Conservation (phyloP, 805 yeast genomes). For the Starmerella potacharoeniae region DNA sequence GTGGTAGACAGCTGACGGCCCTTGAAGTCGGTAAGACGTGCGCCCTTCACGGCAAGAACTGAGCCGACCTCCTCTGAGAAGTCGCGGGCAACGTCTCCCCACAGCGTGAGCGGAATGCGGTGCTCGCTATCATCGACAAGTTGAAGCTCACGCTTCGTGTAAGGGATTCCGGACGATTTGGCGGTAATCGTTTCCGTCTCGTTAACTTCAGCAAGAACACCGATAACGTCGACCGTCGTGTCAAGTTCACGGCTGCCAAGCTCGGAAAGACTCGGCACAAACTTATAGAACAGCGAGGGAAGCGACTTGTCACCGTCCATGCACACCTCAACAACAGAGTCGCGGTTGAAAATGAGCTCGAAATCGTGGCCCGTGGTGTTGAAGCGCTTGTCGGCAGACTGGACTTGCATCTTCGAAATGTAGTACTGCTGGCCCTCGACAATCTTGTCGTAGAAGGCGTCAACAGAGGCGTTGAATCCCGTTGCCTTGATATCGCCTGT, state of each 20-base stretch:
- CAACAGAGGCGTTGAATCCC: conserved; percentile 81
- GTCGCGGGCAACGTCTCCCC: conserved; percentile 81
- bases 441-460: conserved; percentile 57
- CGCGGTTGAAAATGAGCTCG: conserved; percentile 73
- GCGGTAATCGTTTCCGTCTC: conserved; percentile 72
- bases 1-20: conserved; percentile 77
- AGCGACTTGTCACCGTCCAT: conserved; percentile 38
- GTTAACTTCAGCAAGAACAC: conserved; percentile 66
- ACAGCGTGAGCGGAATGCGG: conserved; percentile 68
- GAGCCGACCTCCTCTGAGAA: conserved; percentile 50
- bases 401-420: conserved; percentile 71
- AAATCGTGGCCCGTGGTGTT: conserved; percentile 77
- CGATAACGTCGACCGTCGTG: conserved; percentile 72
- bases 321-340: conserved; percentile 60
- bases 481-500: conserved; percentile 95
- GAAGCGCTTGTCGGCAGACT: conserved; percentile 75
- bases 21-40: conserved; percentile 74
- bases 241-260: conserved; percentile 33
- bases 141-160: conserved; percentile 78
- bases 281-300: conserved; percentile 69
- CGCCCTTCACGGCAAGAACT: conserved; percentile 86
- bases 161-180: conserved; percentile 78
- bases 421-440: conserved; percentile 87
- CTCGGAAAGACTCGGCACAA: conserved; percentile 58
- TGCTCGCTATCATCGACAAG: conserved; percentile 77